A percentile compares a stretch with the other conserved stretches of the same genome.
phyloP scores from a whole-genome alignment of 2,329 filamentous ascomycete species.

The Sporothrix dimorphospora region DNA sequence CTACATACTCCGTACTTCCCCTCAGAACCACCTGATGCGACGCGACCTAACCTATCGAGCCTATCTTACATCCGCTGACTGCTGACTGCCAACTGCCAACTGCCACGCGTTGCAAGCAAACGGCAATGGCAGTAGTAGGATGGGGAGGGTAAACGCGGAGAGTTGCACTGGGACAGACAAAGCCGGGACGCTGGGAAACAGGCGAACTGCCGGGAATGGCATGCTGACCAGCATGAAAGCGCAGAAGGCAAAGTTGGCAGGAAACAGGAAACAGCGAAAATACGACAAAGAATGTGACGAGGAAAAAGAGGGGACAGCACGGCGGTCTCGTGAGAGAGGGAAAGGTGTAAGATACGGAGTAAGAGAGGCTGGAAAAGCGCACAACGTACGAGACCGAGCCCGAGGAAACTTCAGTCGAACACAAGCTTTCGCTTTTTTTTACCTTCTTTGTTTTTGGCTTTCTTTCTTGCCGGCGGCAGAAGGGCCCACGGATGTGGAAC shows the following conservation, averaged over 20 bases:
- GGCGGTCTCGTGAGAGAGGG: neutral
- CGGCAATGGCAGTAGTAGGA: neutral
- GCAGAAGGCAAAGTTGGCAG: too few relatives aligned
- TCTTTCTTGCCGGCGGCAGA: too few relatives aligned
- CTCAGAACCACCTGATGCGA: neutral
- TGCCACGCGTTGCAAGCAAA: neutral
- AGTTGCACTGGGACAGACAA: neutral
- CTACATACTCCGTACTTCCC: too few relatives aligned
- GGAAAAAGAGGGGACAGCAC: neutral
- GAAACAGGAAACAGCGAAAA: neutral
- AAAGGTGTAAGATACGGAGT: neutral
- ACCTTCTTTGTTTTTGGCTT: too few relatives aligned
- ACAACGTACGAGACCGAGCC: neutral
- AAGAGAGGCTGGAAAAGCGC: neutral
- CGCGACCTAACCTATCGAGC: neutral
- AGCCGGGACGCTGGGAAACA: neutral
- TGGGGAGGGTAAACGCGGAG: neutral
- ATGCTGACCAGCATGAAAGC: neutral
- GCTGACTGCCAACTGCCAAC: neutral
- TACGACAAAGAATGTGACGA: neutral
- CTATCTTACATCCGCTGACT: neutral
- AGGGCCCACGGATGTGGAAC: too few relatives aligned
- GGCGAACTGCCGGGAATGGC: slow-evolving; percentile 3
- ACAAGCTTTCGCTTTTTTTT: too few relatives aligned
- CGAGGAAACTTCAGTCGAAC: too few relatives aligned